Evolutionary conservation across 306 rosid genomes (phyloP).

Genomic region (Prunus padus): DNA sequence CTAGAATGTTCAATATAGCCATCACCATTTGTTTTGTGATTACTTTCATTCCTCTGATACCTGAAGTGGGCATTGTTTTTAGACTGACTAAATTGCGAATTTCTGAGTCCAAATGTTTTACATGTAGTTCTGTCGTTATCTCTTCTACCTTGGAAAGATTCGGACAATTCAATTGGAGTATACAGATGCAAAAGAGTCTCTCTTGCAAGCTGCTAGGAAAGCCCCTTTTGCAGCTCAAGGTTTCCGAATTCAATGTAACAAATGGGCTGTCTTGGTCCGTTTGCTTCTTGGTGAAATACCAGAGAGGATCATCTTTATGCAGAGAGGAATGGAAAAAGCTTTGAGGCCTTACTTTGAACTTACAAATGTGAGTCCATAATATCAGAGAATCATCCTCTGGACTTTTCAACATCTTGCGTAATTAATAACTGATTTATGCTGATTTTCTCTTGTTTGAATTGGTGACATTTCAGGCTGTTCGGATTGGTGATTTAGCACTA

Average conservation of each 20-base stretch:
- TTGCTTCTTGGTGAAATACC: slow-evolving; percentile 57
- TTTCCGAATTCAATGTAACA: slow-evolving; percentile 62
- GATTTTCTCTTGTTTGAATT: not conserved
- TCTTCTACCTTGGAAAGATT: slow-evolving; percentile 48
- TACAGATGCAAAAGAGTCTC: slow-evolving; percentile 9
- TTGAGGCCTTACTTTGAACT: slow-evolving; percentile 66
- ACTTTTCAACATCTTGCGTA: not conserved
- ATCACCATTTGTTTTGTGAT: not conserved
- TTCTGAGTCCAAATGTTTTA: not conserved
- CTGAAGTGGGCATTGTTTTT: not conserved
- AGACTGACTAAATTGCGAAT: not conserved
- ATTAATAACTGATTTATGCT: not conserved
- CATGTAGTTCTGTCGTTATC: slow-evolving; percentile 59
- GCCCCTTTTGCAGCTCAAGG: slow-evolving; percentile 61
- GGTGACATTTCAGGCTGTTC: slow-evolving; percentile 51
- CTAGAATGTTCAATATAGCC: too few species aligned
- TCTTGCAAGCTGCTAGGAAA: not conserved
- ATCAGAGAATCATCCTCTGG: not conserved
- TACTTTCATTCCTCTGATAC: not conserved
- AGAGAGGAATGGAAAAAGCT: slow-evolving; percentile 55
- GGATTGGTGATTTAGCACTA: slow-evolving; percentile 67
- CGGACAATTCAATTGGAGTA: slow-evolving; percentile 11
- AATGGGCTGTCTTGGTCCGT: slow-evolving; percentile 61
- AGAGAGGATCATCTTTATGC: slow-evolving; percentile 60
- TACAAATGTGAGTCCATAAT: slow-evolving; percentile 49